Evolutionary conservation across 495 filamentous ascomycete genomes (phyloP), one percentile per base, ranked within the genome.

Genomic region (Trichoderma gamsii): DNA sequence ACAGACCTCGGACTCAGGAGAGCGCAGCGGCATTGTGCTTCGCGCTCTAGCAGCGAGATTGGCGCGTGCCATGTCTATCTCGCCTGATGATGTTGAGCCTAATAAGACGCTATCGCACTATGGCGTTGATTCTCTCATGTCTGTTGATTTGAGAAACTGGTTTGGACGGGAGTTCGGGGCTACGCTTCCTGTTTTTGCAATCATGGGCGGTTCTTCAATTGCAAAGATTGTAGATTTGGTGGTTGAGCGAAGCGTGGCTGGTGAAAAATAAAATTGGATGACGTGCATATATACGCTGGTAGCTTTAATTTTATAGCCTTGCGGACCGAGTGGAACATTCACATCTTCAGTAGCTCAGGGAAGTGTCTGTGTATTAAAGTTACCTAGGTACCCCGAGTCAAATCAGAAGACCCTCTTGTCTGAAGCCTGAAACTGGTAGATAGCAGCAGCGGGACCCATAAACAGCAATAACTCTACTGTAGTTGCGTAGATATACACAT

Each of bases 141-240:
- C 86, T 2, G 81, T 88, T 21, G 87, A 89, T 71, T 66, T 88
- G 12, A 78, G 86, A 0, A 85, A 81, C 38, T 89, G 82, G 79
- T 80, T 86, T 32, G 68, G 77, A 0, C 78, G 76, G 32, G 81
- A 84, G 69, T 71, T 82, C 23, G 76, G 73, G 18, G 77, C 76
- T 1, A 76, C 78, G 43, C 72, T 85, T 27, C 72, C 79, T 8
- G 75, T 85, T 1, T 79, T 86, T 70, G 83, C 84, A 32, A 79
- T 87, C 35, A 75, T 85, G 73, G 75, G 76, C 13, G 73, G 72
- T 16, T 68, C 67, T 43, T 67, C 73, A 8, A 70, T 77, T 64
- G 68, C 72, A 27, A 69, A 68, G 51, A 70, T 72, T 49, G 66
- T 41, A 13, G 66, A 72, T 8, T 38, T 70, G 32, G 68, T 72